Percentiles rank a stretch among this genome's conserved stretches.
phyloP scores from a whole-genome alignment of 768 basidiomycete species.

The Rhizopogon vesiculosus region DNA sequence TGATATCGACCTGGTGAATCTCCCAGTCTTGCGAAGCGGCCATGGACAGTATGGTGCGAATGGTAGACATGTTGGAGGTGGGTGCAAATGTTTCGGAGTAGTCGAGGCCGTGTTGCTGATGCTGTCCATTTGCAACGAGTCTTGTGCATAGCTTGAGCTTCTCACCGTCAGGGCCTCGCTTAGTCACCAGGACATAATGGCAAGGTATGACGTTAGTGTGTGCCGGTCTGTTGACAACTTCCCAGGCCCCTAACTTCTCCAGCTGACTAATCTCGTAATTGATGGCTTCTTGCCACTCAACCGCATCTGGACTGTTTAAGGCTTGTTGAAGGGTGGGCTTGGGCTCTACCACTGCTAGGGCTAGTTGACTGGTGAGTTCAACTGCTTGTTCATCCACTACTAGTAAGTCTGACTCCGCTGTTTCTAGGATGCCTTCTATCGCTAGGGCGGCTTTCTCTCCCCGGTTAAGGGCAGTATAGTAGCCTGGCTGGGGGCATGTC shows the following conservation, averaged over 20 bases:
- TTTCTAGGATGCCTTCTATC: too few relatives aligned
- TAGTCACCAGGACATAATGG: background rate
- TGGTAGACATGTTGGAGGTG: too few relatives aligned
- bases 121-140: background rate
- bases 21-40: conserved; percentile 7
- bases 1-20: conserved; percentile 10
- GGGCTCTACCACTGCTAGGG: too few relatives aligned
- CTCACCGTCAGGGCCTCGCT: background rate
- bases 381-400: conserved; percentile 5
- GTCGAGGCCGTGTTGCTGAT: conserved; percentile 5
- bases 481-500: background rate
- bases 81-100: conserved; percentile 18
- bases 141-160: background rate
- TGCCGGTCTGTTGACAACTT: conserved; percentile 16
- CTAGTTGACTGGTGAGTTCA: too few relatives aligned
- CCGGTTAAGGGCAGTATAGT: too few relatives aligned
- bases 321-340: too few relatives aligned
- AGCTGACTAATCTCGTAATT: conserved; percentile 12
- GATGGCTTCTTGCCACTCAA: too few relatives aligned
- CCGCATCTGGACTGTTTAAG: too few relatives aligned
- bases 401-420: background rate
- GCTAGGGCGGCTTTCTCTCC: too few relatives aligned
- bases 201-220: conserved; percentile 23
- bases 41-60: conserved; percentile 9
- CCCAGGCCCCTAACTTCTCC: conserved; percentile 21